Evolutionary conservation across 371 early-diverging fungal species (phyloP).

Genomic region (Syncephalastrum sp.): DNA sequence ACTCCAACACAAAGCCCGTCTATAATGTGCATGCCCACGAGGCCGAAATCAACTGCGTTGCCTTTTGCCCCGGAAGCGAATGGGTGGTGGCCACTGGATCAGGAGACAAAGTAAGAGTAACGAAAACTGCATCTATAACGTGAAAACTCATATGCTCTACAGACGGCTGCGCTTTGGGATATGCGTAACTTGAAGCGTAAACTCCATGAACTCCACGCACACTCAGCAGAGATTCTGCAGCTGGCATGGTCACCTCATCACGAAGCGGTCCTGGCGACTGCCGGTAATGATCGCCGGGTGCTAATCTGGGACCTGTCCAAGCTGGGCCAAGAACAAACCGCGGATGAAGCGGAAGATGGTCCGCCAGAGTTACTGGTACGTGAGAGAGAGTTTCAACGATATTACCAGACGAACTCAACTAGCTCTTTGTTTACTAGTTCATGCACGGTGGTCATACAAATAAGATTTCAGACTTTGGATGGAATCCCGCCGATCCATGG

Average conservation of each 20-base stretch:
- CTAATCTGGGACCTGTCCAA: constrained; percentile 96
- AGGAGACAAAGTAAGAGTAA: constrained; percentile 72
- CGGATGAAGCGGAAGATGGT: constrained; percentile 98
- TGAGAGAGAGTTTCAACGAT: not conserved
- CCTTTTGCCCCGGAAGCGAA: constrained; percentile 91
- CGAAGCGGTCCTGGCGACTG: constrained; percentile 93
- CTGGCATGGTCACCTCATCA: constrained; percentile 96
- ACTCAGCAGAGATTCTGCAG: constrained; percentile 93
- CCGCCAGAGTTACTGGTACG: constrained; percentile 95
- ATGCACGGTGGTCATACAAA: constrained; percentile 99
- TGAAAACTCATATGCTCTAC: not conserved
- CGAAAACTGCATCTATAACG: not conserved
- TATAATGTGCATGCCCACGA: constrained; percentile 85
- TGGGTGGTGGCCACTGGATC: constrained; percentile 94
- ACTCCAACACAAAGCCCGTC: constrained; percentile 56
- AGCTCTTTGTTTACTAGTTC: constrained; percentile 59
- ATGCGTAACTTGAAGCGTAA: constrained; percentile 82
- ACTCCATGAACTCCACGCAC: constrained; percentile 84
- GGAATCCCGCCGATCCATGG: constrained; percentile 98
- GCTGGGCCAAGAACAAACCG: constrained; percentile 87
- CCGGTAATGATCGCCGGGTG: constrained; percentile 91
- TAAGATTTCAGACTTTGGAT: constrained; percentile 95
- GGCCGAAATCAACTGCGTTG: constrained; percentile 93
- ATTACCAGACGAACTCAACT: not conserved
- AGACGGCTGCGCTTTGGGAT: constrained; percentile 97